Percentiles rank a stretch among this genome's conserved stretches.
Conservation (phyloP, 1,284 basidiomycete genomes). For the Trametes polyzona region DNA sequence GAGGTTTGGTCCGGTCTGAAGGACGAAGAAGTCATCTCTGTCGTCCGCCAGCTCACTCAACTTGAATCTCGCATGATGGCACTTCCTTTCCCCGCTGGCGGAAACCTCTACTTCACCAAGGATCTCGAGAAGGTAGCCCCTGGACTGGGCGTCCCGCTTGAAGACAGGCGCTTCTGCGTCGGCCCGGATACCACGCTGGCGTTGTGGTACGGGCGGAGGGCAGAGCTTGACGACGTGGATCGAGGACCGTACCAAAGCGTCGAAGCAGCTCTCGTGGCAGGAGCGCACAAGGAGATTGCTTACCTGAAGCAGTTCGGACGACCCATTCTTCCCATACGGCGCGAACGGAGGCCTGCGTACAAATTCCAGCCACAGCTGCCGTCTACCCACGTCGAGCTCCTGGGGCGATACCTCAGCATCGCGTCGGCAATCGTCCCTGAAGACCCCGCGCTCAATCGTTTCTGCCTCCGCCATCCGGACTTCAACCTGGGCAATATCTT, state of each 20-base stretch:
- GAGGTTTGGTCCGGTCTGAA: slow-evolving; percentile 47
- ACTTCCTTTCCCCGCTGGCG: slow-evolving; percentile 50
- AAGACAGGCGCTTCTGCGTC: slow-evolving; percentile 50
- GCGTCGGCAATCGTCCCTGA: slow-evolving; percentile 43
- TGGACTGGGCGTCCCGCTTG: slow-evolving; percentile 38
- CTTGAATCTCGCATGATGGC: slow-evolving; percentile 53
- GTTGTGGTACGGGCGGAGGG: slow-evolving; percentile 53
- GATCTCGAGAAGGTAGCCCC: slow-evolving; percentile 45
- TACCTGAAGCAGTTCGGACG: slow-evolving; percentile 53
- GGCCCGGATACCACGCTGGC: slow-evolving; percentile 48
- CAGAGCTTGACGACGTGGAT: slow-evolving; percentile 49
- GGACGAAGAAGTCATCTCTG: slow-evolving; percentile 46
- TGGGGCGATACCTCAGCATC: slow-evolving; percentile 42
- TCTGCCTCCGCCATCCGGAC: slow-evolving; percentile 45
- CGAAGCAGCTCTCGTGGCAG: slow-evolving; percentile 49
- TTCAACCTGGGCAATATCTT: slow-evolving; percentile 43
- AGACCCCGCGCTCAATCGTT: slow-evolving; percentile 34
- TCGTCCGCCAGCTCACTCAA: slow-evolving; percentile 41
- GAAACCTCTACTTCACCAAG: slow-evolving; percentile 51
- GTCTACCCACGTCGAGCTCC: slow-evolving; percentile 43
- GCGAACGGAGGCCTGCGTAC: slow-evolving; percentile 47
- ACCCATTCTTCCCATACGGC: slow-evolving; percentile 52
- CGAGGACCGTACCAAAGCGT: slow-evolving; percentile 52
- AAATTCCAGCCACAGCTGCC: slow-evolving; percentile 54
- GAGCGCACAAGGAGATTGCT: slow-evolving; percentile 52